Evolutionary conservation across 2,329 filamentous ascomycete genomes (phyloP).

Genomic region (Phaeomoniella chlamydospora): DNA sequence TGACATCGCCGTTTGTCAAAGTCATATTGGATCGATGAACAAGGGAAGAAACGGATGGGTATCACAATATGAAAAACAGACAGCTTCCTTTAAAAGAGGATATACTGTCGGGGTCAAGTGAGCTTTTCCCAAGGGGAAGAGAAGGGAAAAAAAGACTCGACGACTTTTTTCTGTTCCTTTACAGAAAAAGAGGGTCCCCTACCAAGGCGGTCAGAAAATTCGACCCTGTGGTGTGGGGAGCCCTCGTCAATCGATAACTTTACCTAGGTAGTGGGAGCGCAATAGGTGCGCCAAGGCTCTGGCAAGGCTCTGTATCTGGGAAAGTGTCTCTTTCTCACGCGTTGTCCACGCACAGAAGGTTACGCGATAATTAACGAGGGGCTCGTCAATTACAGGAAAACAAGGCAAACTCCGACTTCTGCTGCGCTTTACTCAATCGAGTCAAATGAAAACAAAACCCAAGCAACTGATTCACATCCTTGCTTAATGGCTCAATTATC

Average conservation of each 20-base stretch:
- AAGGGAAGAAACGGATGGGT: conserved; percentile 12
- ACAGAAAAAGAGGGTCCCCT: neutral
- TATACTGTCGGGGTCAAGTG: conserved; percentile 7
- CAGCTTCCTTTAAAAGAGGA: conserved; percentile 1
- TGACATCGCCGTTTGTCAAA: conserved; percentile 49
- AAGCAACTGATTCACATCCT: neutral
- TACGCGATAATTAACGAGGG: too few species aligned
- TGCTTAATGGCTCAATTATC: neutral
- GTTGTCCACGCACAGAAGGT: too few species aligned
- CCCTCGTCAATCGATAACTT: neutral
- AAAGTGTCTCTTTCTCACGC: too few species aligned
- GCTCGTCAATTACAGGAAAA: too few species aligned
- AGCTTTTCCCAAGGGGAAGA: conserved; percentile 11
- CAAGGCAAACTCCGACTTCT: neutral
- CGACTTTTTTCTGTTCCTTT: neutral
- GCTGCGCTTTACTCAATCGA: neutral
- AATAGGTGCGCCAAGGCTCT: too few species aligned
- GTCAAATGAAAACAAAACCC: neutral
- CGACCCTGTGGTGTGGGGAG: neutral
- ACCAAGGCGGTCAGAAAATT: conserved; percentile 18
- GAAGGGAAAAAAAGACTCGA: conserved; percentile 12
- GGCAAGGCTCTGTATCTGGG: too few species aligned
- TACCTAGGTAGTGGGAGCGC: neutral
- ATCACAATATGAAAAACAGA: conserved; percentile 10
- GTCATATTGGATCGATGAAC: conserved; percentile 49